phyloP scores from a whole-genome alignment of 495 filamentous ascomycete genomes.

The Xylaria intraflava region DNA sequence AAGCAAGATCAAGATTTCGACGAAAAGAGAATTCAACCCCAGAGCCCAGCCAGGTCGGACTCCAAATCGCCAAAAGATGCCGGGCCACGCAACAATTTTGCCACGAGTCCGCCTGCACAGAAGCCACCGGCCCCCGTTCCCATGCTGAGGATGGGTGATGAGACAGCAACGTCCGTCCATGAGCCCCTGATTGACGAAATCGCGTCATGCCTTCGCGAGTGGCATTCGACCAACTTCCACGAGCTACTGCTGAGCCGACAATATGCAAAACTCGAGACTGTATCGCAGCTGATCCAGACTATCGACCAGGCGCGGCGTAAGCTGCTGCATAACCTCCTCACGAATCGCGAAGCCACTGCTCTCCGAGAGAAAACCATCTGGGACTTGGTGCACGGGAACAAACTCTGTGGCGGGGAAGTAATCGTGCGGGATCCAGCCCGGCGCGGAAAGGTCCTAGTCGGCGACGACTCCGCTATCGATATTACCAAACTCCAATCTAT shows the following conservation, averaged over 20 bases:
- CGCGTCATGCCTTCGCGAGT: slow-evolving; percentile 90
- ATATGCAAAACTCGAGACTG: slow-evolving; percentile 73
- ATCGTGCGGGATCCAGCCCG: slow-evolving; percentile 85
- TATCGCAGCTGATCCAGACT: slow-evolving; percentile 69
- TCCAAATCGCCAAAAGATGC: background rate
- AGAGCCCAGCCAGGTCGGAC: background rate
- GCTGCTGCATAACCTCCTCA: slow-evolving; percentile 88
- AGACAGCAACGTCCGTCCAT: slow-evolving; percentile 78
- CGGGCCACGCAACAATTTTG: background rate
- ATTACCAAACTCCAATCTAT: slow-evolving; percentile 85
- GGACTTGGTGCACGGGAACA: slow-evolving; percentile 91
- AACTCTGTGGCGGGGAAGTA: slow-evolving; percentile 81
- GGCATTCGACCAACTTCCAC: slow-evolving; percentile 95
- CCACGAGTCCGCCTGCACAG: slow-evolving; percentile 34
- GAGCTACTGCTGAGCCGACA: slow-evolving; percentile 78
- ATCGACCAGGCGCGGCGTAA: slow-evolving; percentile 80
- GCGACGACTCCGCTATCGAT: slow-evolving; percentile 87
- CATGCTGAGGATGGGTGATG: slow-evolving; percentile 95
- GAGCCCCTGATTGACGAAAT: slow-evolving; percentile 97
- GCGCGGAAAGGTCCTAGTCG: slow-evolving; percentile 78
- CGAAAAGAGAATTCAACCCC: background rate
- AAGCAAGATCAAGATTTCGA: slow-evolving; percentile 21
- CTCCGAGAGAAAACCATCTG: slow-evolving; percentile 85
- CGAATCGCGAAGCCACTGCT: slow-evolving; percentile 65
- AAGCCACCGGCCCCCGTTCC: slow-evolving; percentile 89